A percentile compares a stretch with the other conserved stretches of the same genome.
These are phyloP conservation scores for Apophysomyces sp. DNA, from an alignment of 371 early-diverging fungal genomes.

Conservation along the genomic window DNA sequence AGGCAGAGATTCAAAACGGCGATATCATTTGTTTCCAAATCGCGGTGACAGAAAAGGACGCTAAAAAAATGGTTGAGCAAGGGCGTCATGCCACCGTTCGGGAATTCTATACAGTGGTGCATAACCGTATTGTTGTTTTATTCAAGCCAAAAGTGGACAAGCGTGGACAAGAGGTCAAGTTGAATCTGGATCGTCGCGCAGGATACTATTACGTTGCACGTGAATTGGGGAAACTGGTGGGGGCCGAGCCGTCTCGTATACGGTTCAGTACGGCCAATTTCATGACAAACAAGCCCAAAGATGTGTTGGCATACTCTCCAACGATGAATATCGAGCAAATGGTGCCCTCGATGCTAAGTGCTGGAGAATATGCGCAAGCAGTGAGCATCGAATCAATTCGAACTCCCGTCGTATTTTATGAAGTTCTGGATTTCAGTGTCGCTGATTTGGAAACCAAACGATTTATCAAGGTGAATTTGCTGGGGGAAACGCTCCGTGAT, in stretches of 20 bases:
- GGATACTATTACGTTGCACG: conserved; percentile 17
- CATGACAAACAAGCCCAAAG: conserved; percentile 21
- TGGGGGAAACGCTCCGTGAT: conserved; percentile 33
- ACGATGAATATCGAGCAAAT: conserved; percentile 13
- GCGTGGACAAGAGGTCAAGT: conserved; percentile 10
- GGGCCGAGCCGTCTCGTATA: conserved; percentile 17
- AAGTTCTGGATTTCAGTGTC: conserved; percentile 72
- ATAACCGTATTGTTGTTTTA: conserved; percentile 63
- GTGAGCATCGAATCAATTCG: conserved; percentile 11
- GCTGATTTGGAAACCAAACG: conserved; percentile 77
- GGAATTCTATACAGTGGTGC: conserved; percentile 68
- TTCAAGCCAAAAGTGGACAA: conserved; percentile 64
- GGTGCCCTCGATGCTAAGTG: conserved; percentile 8
- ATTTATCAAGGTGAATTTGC: conserved; percentile 45
- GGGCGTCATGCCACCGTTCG: conserved; percentile 51
- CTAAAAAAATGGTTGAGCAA: conserved; percentile 12
- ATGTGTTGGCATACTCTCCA: conserved; percentile 7
- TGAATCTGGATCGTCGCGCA: conserved; percentile 17
- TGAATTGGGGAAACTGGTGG: conserved; percentile 20
- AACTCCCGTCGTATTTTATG: conserved; percentile 62
- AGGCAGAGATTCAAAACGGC: conserved; percentile 78
- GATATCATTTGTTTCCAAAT: conserved; percentile 86
- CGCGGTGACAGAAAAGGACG: conserved; percentile 47
- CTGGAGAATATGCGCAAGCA: conserved; percentile 19
- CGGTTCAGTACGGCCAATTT: conserved; percentile 26